These are phyloP conservation scores for Sambucus nigra DNA, from an alignment of 129 eudicot genomes.

Conservation along the genomic window DNA sequence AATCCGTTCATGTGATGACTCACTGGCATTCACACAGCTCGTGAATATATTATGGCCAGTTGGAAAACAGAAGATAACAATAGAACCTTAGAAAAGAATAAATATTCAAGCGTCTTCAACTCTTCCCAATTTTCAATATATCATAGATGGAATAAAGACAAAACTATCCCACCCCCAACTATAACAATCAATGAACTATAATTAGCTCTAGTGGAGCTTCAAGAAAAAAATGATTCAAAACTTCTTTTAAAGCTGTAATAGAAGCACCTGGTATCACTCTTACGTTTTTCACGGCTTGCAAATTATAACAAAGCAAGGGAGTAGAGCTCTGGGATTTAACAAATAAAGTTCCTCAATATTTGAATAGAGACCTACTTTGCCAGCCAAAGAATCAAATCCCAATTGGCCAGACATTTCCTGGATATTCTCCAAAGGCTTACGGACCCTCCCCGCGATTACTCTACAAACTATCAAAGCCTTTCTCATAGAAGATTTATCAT, in stretches of 20 bases:
- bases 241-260: too few relatives aligned
- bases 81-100: too few relatives aligned
- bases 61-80: too few relatives aligned
- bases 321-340: conserved; percentile 67
- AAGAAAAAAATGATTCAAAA: background rate
- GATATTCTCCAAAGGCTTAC: conserved; percentile 67
- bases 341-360: conserved; percentile 79
- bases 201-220: background rate
- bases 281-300: conserved; percentile 37
- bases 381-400: conserved; percentile 94
- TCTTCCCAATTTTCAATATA: background rate
- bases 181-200: background rate
- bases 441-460: conserved; percentile 94
- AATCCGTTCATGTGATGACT: too few relatives aligned
- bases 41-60: too few relatives aligned
- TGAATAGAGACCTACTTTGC: conserved; percentile 85
- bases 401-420: conserved; percentile 74
- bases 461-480: conserved; percentile 84
- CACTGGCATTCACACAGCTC: too few relatives aligned
- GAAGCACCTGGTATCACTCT: background rate
- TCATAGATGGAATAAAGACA: background rate
- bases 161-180: background rate
- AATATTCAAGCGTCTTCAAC: too few relatives aligned
- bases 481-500: conserved; percentile 18
- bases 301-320: conserved; percentile 86